Base-by-base conservation (phyloP, 208 protist species). In the Leishmania major region DNA sequence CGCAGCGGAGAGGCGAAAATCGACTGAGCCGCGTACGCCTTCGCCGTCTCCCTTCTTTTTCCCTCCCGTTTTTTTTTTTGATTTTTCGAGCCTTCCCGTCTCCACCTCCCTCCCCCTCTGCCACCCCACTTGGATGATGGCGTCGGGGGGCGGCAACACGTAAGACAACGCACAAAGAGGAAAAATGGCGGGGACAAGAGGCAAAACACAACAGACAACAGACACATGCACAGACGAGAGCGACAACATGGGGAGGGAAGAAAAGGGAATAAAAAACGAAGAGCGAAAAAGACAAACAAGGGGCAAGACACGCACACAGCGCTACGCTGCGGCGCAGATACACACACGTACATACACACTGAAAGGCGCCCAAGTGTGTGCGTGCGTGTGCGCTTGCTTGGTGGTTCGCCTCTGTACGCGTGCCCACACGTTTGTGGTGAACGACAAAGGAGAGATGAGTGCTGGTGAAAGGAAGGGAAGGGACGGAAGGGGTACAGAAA, bases 361-460 rank as follows among this genome's bases (percentile, higher is more conserved):
- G 62, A 69, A 69, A 40, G 62, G 62, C 62, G 62, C 62, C 62
- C 62, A 69, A 53, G 28, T 51, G 47, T 53, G 67, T n/a, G 67
- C 40, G 40, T 5, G 40, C 7, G 4, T 45, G 47, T 51, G 70
- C 11, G n/a, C 37, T 69, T 40, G 15, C 40, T 69, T 28, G 28
- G 8, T 15, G 40, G 31, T 40, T 19, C 8, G 62, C 28, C 62
- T 40, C 62, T 40, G 62, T 31, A 69, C 1, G 31, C 62, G 31
- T 69, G 28, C 62, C 40, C 13, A 17, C 59, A 64, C 15, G 31
- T 64, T 55, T 3, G 25, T 35, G 59, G 59, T 31, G 59, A 17
- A n/a, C 22, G 55, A 75, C 10, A 43, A 55, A 35, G 49, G 25
- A 17, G 74, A 62, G 0, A 31, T 4, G 17, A 13, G 73, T 6